These are phyloP conservation scores for Exophiala sp. DNA, from an alignment of 2,329 filamentous ascomycete genomes.

Conservation along the genomic window DNA sequence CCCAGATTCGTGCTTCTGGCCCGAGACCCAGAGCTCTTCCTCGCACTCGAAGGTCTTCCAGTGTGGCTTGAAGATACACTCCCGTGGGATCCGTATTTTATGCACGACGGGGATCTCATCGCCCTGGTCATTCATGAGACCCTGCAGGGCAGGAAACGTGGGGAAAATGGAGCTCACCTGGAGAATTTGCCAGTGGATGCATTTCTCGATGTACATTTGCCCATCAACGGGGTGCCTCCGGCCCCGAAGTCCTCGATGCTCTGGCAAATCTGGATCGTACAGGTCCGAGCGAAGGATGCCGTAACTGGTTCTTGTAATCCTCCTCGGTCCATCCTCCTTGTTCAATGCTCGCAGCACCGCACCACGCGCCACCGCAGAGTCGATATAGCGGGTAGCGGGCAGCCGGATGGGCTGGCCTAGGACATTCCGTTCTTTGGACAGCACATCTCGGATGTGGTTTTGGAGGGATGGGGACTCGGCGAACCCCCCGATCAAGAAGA, in stretches of 20 bases:
- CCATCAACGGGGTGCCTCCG: constrained; percentile 21
- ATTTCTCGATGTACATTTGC: constrained; percentile 25
- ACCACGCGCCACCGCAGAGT: constrained; percentile 31
- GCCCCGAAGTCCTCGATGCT: constrained; percentile 15
- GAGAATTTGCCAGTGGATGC: constrained; percentile 29
- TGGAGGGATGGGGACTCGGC: constrained; percentile 30
- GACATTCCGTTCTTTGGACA: constrained; percentile 21
- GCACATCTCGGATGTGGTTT: constrained; percentile 23
- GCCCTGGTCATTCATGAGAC: no score
- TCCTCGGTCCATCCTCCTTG: constrained; percentile 30
- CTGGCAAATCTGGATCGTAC: constrained; percentile 15
- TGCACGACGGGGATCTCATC: no score
- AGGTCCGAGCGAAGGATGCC: constrained; percentile 28
- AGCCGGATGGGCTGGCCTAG: background rate
- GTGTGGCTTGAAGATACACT: no score
- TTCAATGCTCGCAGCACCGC: constrained; percentile 32
- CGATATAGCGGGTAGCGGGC: background rate
- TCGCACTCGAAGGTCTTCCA: background rate
- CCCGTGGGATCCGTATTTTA: no score
- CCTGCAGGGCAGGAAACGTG: no score
- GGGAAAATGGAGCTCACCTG: constrained; percentile 22
- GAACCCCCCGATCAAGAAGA: constrained; percentile 34
- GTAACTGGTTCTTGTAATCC: constrained; percentile 31
- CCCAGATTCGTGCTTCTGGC: constrained; percentile 22
- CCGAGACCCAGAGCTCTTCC: constrained; percentile 24